Evolutionary conservation across 305 asterid genomes (phyloP), one percentile per base, ranked within the genome.

Genomic region (Ruellia speciosa): DNA sequence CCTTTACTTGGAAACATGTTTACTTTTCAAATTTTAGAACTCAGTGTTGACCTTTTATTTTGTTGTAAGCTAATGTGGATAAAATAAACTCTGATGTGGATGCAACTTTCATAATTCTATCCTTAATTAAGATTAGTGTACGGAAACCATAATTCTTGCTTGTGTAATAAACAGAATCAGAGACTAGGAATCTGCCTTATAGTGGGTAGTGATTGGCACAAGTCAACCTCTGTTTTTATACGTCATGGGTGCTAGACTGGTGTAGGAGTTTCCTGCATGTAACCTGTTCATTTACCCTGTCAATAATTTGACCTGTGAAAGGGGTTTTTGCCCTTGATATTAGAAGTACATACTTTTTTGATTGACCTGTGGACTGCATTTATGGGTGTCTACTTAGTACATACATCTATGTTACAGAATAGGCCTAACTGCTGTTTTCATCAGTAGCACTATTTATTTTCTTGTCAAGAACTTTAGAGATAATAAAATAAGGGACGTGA

Each of bases 381-480:
- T 54, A 70, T 40, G 60, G 49, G 59, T 60, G 56, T 47, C 33
- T 52, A 13, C 59, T 49, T 48, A 5, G 56, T 18, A 49, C 37
- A 9, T 16, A 41, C 34, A 55, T 61, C 45, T 55, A 10, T 19
- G 39, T 39, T 47, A 17, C 70, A 63, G 53, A 39, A 40, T 9
- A 63, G 46, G 41, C 28, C 49, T 15, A 16, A 4, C 31, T 24
- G 31, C 31, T 24, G 3, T 24, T 24, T 24, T 24, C 2, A 24
- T 24, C 31, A 24, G 31, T 24, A 24, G 31, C 31, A 24, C 31
- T 24, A 3, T 6, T 46, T 50, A 14, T 45, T 24, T 16, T 51
- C 50, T 61, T 39, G 39, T 49, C 61, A 58, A 59, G 51, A 62
- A 35, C 47, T 41, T 35, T 57, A 49, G 7, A 52, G 67, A 59